Evolutionary conservation across 805 yeast species (phyloP).

Genomic region (Suhomyces sp.): DNA sequence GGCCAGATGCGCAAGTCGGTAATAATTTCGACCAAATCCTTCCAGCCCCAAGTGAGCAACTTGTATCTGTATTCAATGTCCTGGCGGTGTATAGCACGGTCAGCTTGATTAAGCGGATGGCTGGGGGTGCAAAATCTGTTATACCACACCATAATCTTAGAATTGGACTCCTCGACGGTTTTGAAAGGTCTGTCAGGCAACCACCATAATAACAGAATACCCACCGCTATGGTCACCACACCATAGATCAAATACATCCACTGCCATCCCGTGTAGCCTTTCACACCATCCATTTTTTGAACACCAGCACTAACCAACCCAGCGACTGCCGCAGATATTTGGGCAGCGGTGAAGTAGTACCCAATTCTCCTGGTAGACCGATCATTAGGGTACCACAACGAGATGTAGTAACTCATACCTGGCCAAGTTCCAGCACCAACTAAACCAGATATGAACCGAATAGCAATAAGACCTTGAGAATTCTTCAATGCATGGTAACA

Average conservation of each 20-base stretch:
- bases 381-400: slow-evolving; percentile 81
- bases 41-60: slow-evolving; percentile 52
- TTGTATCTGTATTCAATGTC: slow-evolving; percentile 58
- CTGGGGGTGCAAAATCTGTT: slow-evolving; percentile 26
- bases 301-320: slow-evolving; percentile 87
- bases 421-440: slow-evolving; percentile 92
- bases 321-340: slow-evolving; percentile 84
- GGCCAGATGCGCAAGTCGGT: slow-evolving; percentile 76
- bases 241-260: slow-evolving; percentile 86
- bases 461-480: slow-evolving; percentile 62
- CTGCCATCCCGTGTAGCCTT: slow-evolving; percentile 79
- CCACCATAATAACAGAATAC: slow-evolving; percentile 73
- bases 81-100: slow-evolving; percentile 51
- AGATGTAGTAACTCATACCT: slow-evolving; percentile 78
- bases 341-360: slow-evolving; percentile 89
- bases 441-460: slow-evolving; percentile 68
- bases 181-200: slow-evolving; percentile 72
- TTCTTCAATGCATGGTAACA: slow-evolving; percentile 65
- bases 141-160: slow-evolving; percentile 19
- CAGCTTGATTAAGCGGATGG: slow-evolving; percentile 53
- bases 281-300: slow-evolving; percentile 71
- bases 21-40: slow-evolving; percentile 53
- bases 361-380: slow-evolving; percentile 79
- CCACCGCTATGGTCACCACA: slow-evolving; percentile 58
- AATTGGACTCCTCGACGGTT: slow-evolving; percentile 7